Evolutionary conservation across 108 stramenopile species (phyloP), one percentile per base, ranked within the genome.

Genomic region (Schizochytrium sp.): DNA sequence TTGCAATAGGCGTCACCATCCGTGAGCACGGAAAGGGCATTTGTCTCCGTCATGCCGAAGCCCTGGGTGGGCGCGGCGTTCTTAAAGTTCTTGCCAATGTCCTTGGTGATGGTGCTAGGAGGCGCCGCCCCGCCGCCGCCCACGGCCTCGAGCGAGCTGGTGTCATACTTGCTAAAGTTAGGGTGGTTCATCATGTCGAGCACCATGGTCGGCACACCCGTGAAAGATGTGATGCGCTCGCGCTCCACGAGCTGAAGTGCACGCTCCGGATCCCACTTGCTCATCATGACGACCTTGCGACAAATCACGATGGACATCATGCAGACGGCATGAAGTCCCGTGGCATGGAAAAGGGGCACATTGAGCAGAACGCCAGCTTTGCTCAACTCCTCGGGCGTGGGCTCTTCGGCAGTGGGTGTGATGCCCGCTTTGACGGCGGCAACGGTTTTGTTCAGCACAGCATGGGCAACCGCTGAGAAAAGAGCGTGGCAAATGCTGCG

Each of bases 401-500:
- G 34, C 34, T 63, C 51, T 18, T 88, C 88, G 4, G 5, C 25
- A 41, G 60, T 5, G 29, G 21, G 5, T 18, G 60, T 8, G 44
- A 21, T 44, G 2, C 44, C 44, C 5, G 44, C 55, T 6, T 53
- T 23, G 28, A 60, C 18, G 8, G 88, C 63, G 63, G 23, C 25
- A 28, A 88, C 90, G 8, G 76, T 88, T 10, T 89, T 28, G 58
- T 12, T 53, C 21, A 45, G 23, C 12, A 87, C 8, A 5, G n/a
- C 41, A 5, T 87, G 88, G 21, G 53, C 72, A 18, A 59, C 3
- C 29, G 91, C 90, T 12, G 93, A 72, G 23, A 76, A 53, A 4
- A 88, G 69, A 23, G 59, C 72, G 5, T 95, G 91, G 89, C 96
- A 88, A 14, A 91, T 43, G 58, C 8, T 72, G 8, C 19, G n/a